A percentile compares a stretch with the other conserved stretches of the same genome.
These are phyloP conservation scores for Ophiocordyceps australis DNA, from an alignment of 2,329 filamentous ascomycete genomes.

Conservation along the genomic window DNA sequence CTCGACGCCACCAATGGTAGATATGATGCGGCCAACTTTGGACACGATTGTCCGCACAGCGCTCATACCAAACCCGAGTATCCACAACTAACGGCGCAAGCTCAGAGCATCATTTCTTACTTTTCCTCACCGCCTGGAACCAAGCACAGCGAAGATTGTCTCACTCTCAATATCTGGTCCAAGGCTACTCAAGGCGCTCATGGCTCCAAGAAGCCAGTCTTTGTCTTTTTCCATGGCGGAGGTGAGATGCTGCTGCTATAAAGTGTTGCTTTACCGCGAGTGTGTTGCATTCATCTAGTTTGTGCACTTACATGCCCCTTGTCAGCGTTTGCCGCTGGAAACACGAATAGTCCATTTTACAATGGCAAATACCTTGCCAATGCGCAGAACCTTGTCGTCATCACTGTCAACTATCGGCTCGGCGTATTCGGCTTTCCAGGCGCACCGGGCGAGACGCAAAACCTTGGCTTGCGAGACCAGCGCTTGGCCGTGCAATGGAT, in stretches of 20 bases:
- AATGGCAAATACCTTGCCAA: conserved; percentile 22
- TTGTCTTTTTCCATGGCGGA: conserved; percentile 22
- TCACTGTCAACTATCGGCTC: conserved; percentile 26
- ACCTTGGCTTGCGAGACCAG: conserved; percentile 28
- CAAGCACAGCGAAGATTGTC: conserved; percentile 16
- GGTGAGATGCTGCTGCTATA: background rate
- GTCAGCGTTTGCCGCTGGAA: background rate
- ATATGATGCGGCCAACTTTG: conserved; percentile 1
- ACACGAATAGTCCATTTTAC: conserved; percentile 11
- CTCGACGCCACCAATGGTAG: conserved; percentile 4
- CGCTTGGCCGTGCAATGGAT: conserved; percentile 33
- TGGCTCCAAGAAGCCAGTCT: conserved; percentile 12
- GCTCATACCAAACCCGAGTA: conserved; percentile 5
- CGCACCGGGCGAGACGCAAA: conserved; percentile 7
- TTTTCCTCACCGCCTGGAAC: conserved; percentile 7
- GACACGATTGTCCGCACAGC: background rate
- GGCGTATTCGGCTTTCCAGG: conserved; percentile 23
- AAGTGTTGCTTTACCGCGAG: background rate
- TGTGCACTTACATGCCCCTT: conserved; percentile 1
- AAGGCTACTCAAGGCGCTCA: conserved; percentile 5
- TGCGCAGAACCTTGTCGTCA: conserved; percentile 22
- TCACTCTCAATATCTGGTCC: conserved; percentile 19
- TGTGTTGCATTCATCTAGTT: background rate
- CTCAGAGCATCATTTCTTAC: conserved; percentile 8
- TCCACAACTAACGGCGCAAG: conserved; percentile 11